Evolutionary conservation across 352 stramenopile species (phyloP).

Genomic region (Phytophthora podocarpi): DNA sequence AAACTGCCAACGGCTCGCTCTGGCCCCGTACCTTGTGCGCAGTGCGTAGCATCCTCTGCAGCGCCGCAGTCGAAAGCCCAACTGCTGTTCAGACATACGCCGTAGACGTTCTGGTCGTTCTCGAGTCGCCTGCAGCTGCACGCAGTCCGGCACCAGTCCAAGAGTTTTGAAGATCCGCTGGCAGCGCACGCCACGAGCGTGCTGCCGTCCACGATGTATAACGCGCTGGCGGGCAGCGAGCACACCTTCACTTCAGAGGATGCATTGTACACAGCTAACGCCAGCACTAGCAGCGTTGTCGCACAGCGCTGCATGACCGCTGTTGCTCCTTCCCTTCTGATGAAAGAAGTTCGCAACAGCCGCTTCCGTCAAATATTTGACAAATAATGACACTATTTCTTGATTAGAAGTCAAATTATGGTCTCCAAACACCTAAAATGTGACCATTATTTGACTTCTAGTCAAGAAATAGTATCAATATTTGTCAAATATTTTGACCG

Average conservation of each 20-base stretch:
- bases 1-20: background rate
- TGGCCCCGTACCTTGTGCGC: slow-evolving; percentile 8
- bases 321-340: slow-evolving; percentile 6
- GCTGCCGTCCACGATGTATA: slow-evolving; percentile 26
- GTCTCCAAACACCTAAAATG: too few relatives aligned
- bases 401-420: too few relatives aligned
- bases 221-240: slow-evolving; percentile 26
- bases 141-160: slow-evolving; percentile 11
- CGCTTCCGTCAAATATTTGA: too few relatives aligned
- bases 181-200: slow-evolving; percentile 10
- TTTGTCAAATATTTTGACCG: too few relatives aligned
- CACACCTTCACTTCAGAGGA: slow-evolving; percentile 25
- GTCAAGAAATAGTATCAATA: too few relatives aligned
- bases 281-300: slow-evolving; percentile 5
- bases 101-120: slow-evolving; percentile 9
- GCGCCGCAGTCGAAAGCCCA: slow-evolving; percentile 9
- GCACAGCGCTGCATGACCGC: slow-evolving; percentile 7
- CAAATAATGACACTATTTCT: too few relatives aligned
- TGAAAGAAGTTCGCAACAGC: slow-evolving; percentile 1
- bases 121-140: slow-evolving; percentile 28
- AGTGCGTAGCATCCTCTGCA: slow-evolving; percentile 15
- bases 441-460: too few relatives aligned
- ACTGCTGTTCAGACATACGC: slow-evolving; percentile 22
- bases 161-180: slow-evolving; percentile 11
- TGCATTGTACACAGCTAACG: slow-evolving; percentile 1